Percentiles rank a stretch among this genome's conserved stretches.
Conservation (phyloP, 1,284 basidiomycete species). For the Fomitopsis betulina region DNA sequence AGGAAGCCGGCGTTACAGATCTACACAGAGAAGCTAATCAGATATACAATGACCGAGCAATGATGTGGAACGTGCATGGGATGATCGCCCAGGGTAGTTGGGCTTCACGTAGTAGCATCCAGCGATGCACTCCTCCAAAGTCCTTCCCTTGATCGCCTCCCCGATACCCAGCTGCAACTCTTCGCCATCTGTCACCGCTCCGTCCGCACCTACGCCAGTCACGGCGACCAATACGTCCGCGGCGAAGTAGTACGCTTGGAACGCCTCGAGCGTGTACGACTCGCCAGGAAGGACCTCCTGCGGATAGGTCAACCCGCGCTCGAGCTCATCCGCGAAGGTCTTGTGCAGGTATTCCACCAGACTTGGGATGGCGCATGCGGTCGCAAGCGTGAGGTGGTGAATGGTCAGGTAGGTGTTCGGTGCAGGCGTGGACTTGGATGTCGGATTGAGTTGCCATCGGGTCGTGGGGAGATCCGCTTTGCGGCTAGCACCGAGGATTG, state of each 20-base stretch:
- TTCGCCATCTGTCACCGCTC: conserved; percentile 23
- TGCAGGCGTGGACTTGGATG: conserved; percentile 3
- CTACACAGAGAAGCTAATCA: conserved; percentile 29
- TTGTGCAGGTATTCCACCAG: conserved; percentile 59
- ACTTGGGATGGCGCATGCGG: conserved; percentile 38
- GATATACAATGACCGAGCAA: not conserved
- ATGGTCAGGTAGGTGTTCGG: conserved; percentile 37
- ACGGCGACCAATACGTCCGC: conserved; percentile 76
- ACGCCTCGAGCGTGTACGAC: conserved; percentile 48
- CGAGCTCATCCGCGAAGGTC: conserved; percentile 72
- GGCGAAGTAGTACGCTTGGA: conserved; percentile 72
- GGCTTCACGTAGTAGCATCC: conserved; percentile 90
- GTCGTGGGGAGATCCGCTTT: conserved; percentile 20
- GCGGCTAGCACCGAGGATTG: conserved; percentile 12
- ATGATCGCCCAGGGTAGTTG: conserved; percentile 90
- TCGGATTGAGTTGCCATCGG: conserved; percentile 18
- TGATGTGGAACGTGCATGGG: conserved; percentile 61
- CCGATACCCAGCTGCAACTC: conserved; percentile 37
- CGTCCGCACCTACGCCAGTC: conserved; percentile 25
- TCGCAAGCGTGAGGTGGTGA: conserved; percentile 58
- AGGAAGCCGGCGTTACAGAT: conserved; percentile 91
- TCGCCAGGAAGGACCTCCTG: conserved; percentile 50
- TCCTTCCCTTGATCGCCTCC: conserved; percentile 40
- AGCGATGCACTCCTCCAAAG: conserved; percentile 67
- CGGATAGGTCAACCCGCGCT: conserved; percentile 79